Evolutionary conservation across 1,284 basidiomycete species (phyloP).

Genomic region (Rhodotorula sp.): DNA sequence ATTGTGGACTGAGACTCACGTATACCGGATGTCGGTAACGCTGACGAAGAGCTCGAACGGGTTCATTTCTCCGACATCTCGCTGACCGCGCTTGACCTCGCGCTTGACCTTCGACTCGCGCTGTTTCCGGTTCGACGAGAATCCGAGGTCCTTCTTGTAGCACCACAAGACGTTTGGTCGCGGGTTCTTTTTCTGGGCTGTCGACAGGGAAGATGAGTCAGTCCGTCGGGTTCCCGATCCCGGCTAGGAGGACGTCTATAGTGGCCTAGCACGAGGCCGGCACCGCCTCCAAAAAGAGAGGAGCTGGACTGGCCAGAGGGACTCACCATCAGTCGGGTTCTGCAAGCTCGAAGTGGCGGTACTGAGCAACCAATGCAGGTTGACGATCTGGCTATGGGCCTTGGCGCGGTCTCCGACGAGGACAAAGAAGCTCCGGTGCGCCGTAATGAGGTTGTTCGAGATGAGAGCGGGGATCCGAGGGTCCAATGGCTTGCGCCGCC

Average conservation of each 20-base stretch:
- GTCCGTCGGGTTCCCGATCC: too few relatives aligned
- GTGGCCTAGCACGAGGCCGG: not conserved
- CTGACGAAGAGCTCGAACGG: conserved; percentile 98
- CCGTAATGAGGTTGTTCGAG: conserved; percentile 55
- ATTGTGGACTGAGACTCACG: conserved; percentile 56
- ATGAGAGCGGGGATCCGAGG: conserved; percentile 30
- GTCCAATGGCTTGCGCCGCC: conserved; percentile 37
- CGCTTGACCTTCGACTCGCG: conserved; percentile 91
- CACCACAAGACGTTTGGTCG: conserved; percentile 92
- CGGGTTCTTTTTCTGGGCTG: conserved; percentile 55
- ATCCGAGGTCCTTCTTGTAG: conserved; percentile 94
- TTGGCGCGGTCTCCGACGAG: conserved; percentile 92
- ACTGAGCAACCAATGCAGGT: conserved; percentile 89
- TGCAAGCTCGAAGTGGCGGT: conserved; percentile 60
- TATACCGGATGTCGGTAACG: conserved; percentile 98
- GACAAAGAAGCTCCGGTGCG: conserved; percentile 94
- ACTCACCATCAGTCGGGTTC: conserved; percentile 40
- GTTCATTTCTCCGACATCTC: conserved; percentile 91
- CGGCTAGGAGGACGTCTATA: not conserved
- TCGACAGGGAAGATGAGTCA: too few relatives aligned
- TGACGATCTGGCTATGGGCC: conserved; percentile 85
- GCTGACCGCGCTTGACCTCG: conserved; percentile 86
- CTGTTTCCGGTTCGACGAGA: conserved; percentile 95
- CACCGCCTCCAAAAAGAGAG: not conserved
- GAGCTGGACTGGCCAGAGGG: not conserved